Base-by-base conservation (phyloP, 2,329 filamentous ascomycete genomes). In the Aspergillus amoenus region DNA sequence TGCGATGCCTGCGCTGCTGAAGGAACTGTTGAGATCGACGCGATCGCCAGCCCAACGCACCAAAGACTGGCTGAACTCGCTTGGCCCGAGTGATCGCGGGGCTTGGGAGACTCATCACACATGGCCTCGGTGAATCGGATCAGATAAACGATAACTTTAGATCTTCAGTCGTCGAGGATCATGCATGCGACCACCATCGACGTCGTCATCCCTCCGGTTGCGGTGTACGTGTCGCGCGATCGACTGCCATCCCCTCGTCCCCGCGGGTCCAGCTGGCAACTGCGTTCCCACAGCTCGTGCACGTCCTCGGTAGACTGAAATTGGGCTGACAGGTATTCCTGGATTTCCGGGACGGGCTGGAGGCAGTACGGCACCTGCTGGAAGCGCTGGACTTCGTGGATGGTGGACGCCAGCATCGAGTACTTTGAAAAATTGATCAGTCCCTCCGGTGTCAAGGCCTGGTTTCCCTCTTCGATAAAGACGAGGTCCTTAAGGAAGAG, bases 281-380 rank as follows among this genome's bases (percentile, higher is more conserved):
- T 96, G 82, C 91, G 91, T 76, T 96, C 91, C 79, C 97, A 97
- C 93, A 96, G 95, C 78, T 96, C 91, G 73, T 96, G 91, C 58
- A 97, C 90, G 71, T 97, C 92, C 44, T 89, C 88, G 2, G 93
- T 91, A 13, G 88, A 88, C 76, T 93, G 88, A 89, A 97, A 94
- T 72, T 96, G 94, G 68, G 86, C 90, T 74, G 96, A 40, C 5
- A 68, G 40, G 4, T 57, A 96, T 62, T 96, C 91, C 72, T 96
- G 93, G 63, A 97, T 79, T 75, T 97, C 93, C 1, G 87, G 84
- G 6, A 97, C 92, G 0, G 91, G 83, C 68, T 94, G 89, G 50
- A 97, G 79, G 4, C 88, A 87, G 73, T 97, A 97, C 13, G 91
- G 90, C 57, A 94, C 90, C 68, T 94, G 95, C 73, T 97, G 93